Percentiles rank a stretch among this genome's conserved stretches.
phyloP scores from a whole-genome alignment of 2,329 filamentous ascomycete genomes.

The Elsinoe batatas region DNA sequence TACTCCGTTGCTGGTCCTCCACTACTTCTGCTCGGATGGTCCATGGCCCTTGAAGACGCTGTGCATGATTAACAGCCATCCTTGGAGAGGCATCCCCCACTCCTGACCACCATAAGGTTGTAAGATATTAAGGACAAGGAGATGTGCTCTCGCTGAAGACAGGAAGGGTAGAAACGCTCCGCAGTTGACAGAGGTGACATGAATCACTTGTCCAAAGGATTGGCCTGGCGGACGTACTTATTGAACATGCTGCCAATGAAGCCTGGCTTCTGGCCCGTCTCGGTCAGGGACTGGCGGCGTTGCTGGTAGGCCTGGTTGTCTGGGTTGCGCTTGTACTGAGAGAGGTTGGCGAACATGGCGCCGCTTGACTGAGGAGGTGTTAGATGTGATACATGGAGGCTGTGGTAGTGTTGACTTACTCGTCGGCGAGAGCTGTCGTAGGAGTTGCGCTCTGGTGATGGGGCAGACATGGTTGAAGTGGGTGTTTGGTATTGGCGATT shows the following conservation, averaged over 20 bases:
- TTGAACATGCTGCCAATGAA: slow-evolving; percentile 17
- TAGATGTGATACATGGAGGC: background rate
- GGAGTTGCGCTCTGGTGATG: slow-evolving; percentile 5
- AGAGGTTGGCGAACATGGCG: slow-evolving; percentile 17
- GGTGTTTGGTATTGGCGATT: background rate
- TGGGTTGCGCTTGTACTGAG: slow-evolving; percentile 16
- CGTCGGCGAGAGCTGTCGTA: slow-evolving; percentile 14
- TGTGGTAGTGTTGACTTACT: background rate
- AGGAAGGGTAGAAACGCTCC: background rate
- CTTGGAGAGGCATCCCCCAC: background rate
- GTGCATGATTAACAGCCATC: background rate
- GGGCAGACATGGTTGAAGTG: slow-evolving; percentile 14
- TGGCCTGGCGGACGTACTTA: slow-evolving; percentile 12
- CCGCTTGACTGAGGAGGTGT: slow-evolving; percentile 7
- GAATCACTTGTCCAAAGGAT: slow-evolving; percentile 1
- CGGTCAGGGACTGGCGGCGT: slow-evolving; percentile 16
- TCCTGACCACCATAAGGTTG: background rate
- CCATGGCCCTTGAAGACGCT: background rate
- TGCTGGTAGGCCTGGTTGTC: slow-evolving; percentile 15
- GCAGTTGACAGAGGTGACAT: background rate
- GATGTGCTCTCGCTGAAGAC: background rate
- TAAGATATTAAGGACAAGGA: too few relatives aligned
- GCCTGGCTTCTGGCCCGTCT: slow-evolving; percentile 13
- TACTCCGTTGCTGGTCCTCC: background rate
- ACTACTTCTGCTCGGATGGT: background rate